Base-by-base conservation (phyloP, 202 grass and related monocot species). In the Setaria viridis region DNA sequence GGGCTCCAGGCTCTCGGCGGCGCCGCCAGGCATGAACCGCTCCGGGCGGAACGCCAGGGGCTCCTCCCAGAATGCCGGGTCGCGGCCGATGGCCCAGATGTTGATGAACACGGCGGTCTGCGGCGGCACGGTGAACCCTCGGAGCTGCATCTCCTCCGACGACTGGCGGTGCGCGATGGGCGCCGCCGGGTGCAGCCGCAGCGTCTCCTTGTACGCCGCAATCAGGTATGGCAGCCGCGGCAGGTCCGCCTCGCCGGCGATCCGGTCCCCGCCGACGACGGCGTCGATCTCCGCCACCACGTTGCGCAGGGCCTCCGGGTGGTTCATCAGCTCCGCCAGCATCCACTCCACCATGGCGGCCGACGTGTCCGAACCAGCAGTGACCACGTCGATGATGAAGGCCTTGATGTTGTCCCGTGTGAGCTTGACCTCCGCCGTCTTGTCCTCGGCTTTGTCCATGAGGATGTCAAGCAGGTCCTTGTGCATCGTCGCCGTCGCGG, bases 341-440 rank as follows among this genome's bases (percentile, higher is more conserved):
- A 87, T 89, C 93, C 93, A 95, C 87, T 95, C 93, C 29, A 93
- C 86, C 59, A 89, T 92, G 1, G 93, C 91, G 3, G 93, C 91
- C 5, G 91, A 87, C 10, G 93, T 91, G 72, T 95, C 93, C 0
- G 93, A 87, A 0, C 93, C 93, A 0, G 91, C 93, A 0, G 91
- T 93, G 47, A 95, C 85, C 2, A 95, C 88, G 80, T 95, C 93
- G 76, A 95, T 87, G 81, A 93, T 53, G 81, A 95, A 95, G 14
- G 90, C 91, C 42, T 95, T 95, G 68, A 95, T 93, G 77, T 95
- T 93, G 12, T 83, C 67, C 72, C 93, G 55, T 68, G 72, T 93
- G 66, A 95, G 90, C 67, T 87, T 93, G 4, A 89, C 79, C 84
- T 95, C 93, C 0, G 91, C 86, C 9, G 80, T 41, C 1, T 80